These are phyloP conservation scores for Gracilaria vermiculophylla DNA, from an alignment of 23 red algal species.

Conservation along the genomic window DNA sequence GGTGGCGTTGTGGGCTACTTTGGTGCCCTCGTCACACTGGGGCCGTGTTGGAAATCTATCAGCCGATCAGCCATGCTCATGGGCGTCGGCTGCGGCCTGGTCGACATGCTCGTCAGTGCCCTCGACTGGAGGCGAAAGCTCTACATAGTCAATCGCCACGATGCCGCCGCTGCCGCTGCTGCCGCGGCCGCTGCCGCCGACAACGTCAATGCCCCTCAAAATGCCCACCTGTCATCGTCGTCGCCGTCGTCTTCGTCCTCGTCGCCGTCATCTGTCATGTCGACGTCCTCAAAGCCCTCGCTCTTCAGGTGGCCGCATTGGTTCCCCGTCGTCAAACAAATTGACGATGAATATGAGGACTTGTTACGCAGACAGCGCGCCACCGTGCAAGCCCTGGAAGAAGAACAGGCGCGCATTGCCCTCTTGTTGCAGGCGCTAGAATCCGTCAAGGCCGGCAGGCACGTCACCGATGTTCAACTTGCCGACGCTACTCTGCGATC, in stretches of 20 bases:
- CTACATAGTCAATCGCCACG: neutral
- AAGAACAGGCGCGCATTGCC: slow-evolving; percentile 51
- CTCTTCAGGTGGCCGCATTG: slow-evolving; percentile 24
- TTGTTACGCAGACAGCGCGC: slow-evolving; percentile 13
- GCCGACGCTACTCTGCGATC: neutral
- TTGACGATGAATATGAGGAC: slow-evolving; percentile 53
- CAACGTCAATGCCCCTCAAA: neutral
- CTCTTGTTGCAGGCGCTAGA: slow-evolving; percentile 23
- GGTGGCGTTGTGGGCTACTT: slow-evolving; percentile 51
- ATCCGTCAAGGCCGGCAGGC: slow-evolving; percentile 15
- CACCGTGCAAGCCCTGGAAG: slow-evolving; percentile 35
- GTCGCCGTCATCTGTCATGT: neutral
- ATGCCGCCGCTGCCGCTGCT: neutral
- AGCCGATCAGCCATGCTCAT: slow-evolving; percentile 17
- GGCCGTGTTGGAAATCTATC: slow-evolving; percentile 1
- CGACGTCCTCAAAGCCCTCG: neutral
- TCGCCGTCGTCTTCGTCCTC: neutral
- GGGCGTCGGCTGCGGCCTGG: slow-evolving; percentile 37
- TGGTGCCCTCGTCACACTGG: slow-evolving; percentile 7
- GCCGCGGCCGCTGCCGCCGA: neutral
- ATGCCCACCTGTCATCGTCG: no score
- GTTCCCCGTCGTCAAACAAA: slow-evolving; percentile 3
- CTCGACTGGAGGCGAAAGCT: slow-evolving; percentile 50
- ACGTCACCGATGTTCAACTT: neutral
- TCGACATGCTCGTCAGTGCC: neutral